Base-by-base conservation (phyloP, 1,139 yeast species). In the Yamadazyma pseudoaaseri region DNA sequence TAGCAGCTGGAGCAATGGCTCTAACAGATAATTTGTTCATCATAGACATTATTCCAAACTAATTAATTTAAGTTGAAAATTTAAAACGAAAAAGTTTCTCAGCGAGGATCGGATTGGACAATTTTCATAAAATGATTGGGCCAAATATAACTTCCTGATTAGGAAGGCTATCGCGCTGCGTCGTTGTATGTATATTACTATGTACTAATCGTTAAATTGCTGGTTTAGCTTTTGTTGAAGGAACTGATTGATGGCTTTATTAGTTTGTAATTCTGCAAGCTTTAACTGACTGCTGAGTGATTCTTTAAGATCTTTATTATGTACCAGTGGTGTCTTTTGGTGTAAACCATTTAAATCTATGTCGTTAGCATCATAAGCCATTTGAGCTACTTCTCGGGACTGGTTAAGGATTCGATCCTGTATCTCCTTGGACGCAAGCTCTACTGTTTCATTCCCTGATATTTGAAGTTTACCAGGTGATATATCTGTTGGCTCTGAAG, bases 11-110 rank as follows among this genome's bases (percentile, higher is more conserved):
- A 49, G 68, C 53, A 30, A 45, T 61, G 44, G 70, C 66, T 60
- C 67, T 69, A 52, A 67, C 57, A 51, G 72, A 72, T 55, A 67
- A 58, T 65, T 70, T 69, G 58, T 62, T 65, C 51, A 70, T 59
- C 63, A 67, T 62, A 51, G 73, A 66, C 72, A 66, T 67, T 23
- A 15, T 21, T 22, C 27, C 32, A 29, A 29, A 23, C 16, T 22
- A 10, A 15, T 5, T 20, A 15, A n/a, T n/a, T n/a, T n/a, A 29
- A 23, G 22, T 11, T 39, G 43, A 37, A 37, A 40, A 35, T 29
- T 39, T 28, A 23, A 29, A 36, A 28, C 17, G 20, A 20, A 30
- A 30, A 30, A 30, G 26, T 26, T 40, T 45, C 43, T 45, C 49
- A 45, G 47, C 54, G 52, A 47, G 44, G 35, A 29, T 47, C 52